These are phyloP conservation scores for Claviceps sp. DNA, from an alignment of 2,329 filamentous ascomycete genomes.

Conservation along the genomic window DNA sequence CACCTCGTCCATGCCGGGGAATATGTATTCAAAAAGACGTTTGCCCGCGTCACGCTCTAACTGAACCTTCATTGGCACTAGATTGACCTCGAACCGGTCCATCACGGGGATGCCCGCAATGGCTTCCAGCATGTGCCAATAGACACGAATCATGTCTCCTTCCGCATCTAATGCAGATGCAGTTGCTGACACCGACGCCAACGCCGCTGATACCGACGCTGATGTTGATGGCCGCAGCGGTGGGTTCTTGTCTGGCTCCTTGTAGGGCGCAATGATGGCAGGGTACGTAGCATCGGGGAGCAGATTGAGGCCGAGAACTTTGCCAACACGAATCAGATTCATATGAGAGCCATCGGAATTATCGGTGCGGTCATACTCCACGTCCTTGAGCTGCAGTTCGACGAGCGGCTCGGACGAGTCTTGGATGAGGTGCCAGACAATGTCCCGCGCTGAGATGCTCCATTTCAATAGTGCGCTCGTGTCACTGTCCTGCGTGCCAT, in stretches of 20 bases:
- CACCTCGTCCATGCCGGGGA: constrained; percentile 64
- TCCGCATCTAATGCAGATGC: constrained; percentile 24
- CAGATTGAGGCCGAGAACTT: constrained; percentile 78
- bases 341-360: constrained; percentile 94
- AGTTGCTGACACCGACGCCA: neutral
- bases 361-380: constrained; percentile 88
- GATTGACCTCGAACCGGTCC: constrained; percentile 88
- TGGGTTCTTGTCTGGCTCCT: constrained; percentile 46
- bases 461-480: constrained; percentile 74
- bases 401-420: constrained; percentile 78
- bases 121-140: constrained; percentile 96
- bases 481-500: constrained; percentile 54
- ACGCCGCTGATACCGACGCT: neutral
- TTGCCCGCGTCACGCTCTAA: constrained; percentile 86
- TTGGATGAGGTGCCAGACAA: constrained; percentile 92
- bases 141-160: constrained; percentile 78
- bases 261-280: constrained; percentile 85
- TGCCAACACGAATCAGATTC: constrained; percentile 80
- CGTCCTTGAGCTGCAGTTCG: constrained; percentile 82
- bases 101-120: constrained; percentile 96
- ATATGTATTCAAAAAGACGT: constrained; percentile 92
- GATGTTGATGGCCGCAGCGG: neutral
- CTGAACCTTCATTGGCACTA: constrained; percentile 89
- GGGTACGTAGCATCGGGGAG: constrained; percentile 86
- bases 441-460: constrained; percentile 87